Percentiles rank a stretch among this genome's conserved stretches.
phyloP scores from a whole-genome alignment of 192 early-diverging fungal genomes.

The Oehlia diaphana region DNA sequence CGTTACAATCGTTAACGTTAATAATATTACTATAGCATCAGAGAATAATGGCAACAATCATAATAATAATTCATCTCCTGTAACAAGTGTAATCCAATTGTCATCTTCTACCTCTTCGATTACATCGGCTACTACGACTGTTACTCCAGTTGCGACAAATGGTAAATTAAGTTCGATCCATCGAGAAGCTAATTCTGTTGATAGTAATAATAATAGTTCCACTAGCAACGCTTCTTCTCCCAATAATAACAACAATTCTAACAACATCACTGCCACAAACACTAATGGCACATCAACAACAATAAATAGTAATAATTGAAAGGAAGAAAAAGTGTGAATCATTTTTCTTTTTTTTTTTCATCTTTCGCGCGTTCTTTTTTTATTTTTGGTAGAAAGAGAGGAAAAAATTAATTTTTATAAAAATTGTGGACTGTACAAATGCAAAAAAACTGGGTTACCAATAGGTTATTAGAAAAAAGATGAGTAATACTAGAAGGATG shows the following conservation, averaged over 20 bases:
- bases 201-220: neutral
- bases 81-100: neutral
- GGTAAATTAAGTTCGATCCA: neutral
- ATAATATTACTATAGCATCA: neutral
- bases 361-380: neutral
- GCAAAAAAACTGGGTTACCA: neutral
- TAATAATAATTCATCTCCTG: neutral
- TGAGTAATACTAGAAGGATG: neutral
- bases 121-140: neutral
- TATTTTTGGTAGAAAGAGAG: neutral
- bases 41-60: conserved; percentile 20
- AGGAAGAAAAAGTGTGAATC: neutral
- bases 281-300: conserved; percentile 29
- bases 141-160: conserved; percentile 1
- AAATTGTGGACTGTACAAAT: neutral
- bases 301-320: conserved; percentile 24
- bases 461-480: neutral
- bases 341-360: neutral
- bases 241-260: neutral
- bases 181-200: neutral
- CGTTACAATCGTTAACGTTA: neutral
- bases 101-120: conserved; percentile 1
- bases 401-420: neutral
- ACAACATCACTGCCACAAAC: neutral
- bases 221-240: conserved; percentile 1